phyloP scores from a whole-genome alignment of 495 filamentous ascomycete species.

The Aspergillus sclerotioniger region DNA sequence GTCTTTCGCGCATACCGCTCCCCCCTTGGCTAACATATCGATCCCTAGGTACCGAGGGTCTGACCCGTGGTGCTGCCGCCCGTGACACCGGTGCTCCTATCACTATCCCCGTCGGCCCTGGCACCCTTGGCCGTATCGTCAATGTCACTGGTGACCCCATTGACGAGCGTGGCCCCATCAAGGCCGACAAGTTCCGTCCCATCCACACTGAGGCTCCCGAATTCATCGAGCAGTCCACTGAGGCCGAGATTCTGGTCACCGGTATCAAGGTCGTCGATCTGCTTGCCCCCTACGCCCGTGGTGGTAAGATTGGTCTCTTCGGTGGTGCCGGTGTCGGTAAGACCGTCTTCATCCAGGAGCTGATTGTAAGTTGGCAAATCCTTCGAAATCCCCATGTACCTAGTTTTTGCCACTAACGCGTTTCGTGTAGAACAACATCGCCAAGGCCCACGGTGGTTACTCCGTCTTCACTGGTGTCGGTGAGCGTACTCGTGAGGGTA shows the following conservation, averaged over 20 bases:
- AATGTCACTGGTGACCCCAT: conserved; percentile 99
- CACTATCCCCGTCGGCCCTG: conserved; percentile 93
- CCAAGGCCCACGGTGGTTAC: conserved; percentile 99
- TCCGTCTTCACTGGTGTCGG: conserved; percentile 99
- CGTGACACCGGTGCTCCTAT: conserved; percentile 92
- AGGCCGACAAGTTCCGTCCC: conserved; percentile 77
- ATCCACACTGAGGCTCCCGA: conserved; percentile 91
- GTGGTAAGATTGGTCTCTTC: conserved; percentile 99
- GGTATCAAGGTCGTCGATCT: conserved; percentile 99
- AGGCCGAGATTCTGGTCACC: conserved; percentile 93
- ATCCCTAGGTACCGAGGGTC: conserved; percentile 90
- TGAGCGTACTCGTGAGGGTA: conserved; percentile 99
- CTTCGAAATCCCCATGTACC: conserved; percentile 2
- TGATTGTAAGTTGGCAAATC: conserved; percentile 64
- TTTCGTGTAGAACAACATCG: conserved; percentile 85
- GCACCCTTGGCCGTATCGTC: conserved; percentile 97
- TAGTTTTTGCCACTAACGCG: neutral
- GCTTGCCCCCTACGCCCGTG: conserved; percentile 97
- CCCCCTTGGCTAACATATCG: conserved; percentile 18
- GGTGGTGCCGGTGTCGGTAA: conserved; percentile 99
- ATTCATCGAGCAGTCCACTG: conserved; percentile 93
- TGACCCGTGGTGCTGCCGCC: conserved; percentile 82
- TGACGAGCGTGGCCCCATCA: conserved; percentile 98
- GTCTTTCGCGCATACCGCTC: neutral
- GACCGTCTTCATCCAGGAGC: conserved; percentile 99